These are phyloP conservation scores for Pseudogymnoascus sp. DNA, from an alignment of 2,329 filamentous ascomycete genomes.

Conservation along the genomic window DNA sequence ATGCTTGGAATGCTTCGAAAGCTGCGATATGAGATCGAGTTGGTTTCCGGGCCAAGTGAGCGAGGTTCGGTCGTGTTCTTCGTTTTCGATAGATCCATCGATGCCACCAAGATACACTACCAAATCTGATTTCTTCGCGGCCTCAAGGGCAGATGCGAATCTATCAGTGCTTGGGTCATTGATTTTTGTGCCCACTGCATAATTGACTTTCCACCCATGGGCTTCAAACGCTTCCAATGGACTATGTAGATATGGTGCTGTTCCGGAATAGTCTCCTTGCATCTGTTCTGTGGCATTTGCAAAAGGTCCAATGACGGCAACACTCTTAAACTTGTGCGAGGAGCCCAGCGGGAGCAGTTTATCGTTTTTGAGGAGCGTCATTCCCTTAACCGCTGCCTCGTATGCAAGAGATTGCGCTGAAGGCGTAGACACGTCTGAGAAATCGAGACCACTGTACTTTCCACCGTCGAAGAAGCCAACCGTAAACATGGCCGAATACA, in stretches of 20 bases:
- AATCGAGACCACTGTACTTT: slow-evolving; percentile 44
- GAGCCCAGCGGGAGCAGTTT: slow-evolving; percentile 17
- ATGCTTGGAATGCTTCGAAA: slow-evolving; percentile 39
- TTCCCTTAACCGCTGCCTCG: slow-evolving; percentile 20
- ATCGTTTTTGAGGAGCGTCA: slow-evolving; percentile 22
- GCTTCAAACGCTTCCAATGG: slow-evolving; percentile 40
- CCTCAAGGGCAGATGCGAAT: slow-evolving; percentile 27
- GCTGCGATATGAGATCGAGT: slow-evolving; percentile 40
- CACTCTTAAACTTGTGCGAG: slow-evolving; percentile 7
- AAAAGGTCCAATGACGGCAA: slow-evolving; percentile 21
- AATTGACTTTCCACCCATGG: slow-evolving; percentile 19
- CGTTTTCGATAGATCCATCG: slow-evolving; percentile 43
- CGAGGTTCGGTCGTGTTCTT: slow-evolving; percentile 40
- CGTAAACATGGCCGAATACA: slow-evolving; percentile 46
- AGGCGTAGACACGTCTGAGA: slow-evolving; percentile 29
- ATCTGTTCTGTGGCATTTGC: slow-evolving; percentile 21
- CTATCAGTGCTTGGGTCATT: slow-evolving; percentile 27
- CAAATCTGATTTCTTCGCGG: slow-evolving; percentile 38
- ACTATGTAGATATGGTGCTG: slow-evolving; percentile 17
- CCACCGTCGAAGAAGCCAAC: slow-evolving; percentile 51
- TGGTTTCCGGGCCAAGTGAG: slow-evolving; percentile 46
- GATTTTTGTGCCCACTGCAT: slow-evolving; percentile 31
- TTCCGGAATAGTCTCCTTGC: slow-evolving; percentile 21
- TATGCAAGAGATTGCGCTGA: slow-evolving; percentile 17
- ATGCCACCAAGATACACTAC: slow-evolving; percentile 49